phyloP scores from a whole-genome alignment of 2,329 filamentous ascomycete species.

The Hypoxylon sp. region DNA sequence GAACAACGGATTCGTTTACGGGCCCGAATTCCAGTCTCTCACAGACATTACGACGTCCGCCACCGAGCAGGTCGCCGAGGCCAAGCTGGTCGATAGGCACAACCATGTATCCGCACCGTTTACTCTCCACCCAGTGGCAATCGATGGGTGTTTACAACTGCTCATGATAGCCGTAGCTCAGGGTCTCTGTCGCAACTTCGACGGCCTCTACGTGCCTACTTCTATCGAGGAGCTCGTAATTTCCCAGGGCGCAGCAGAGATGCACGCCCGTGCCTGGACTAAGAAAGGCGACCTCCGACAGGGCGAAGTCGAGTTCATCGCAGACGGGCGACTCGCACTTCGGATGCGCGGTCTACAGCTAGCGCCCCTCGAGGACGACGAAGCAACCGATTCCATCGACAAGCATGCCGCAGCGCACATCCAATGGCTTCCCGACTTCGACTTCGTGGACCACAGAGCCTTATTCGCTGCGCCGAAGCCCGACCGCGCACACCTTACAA shows the following conservation, averaged over 20 bases:
- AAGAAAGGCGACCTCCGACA: constrained; percentile 31
- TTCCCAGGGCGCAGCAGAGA: constrained; percentile 31
- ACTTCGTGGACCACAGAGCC: constrained; percentile 48
- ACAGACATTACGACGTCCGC: constrained; percentile 44
- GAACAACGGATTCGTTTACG: constrained; percentile 52
- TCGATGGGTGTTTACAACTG: constrained; percentile 55
- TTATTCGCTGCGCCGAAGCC: constrained; percentile 44
- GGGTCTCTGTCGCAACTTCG: constrained; percentile 44
- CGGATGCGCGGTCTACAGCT: constrained; percentile 44
- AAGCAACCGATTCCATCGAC: constrained; percentile 34
- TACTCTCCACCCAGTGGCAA: constrained; percentile 56
- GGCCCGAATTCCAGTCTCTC: constrained; percentile 51
- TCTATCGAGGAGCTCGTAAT: constrained; percentile 47
- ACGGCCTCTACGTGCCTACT: constrained; percentile 47
- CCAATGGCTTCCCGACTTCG: constrained; percentile 52
- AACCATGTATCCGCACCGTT: constrained; percentile 47
- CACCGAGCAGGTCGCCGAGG: constrained; percentile 40
- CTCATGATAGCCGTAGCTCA: constrained; percentile 45
- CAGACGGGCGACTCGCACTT: constrained; percentile 38
- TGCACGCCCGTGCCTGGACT: constrained; percentile 36
- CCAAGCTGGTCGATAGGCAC: constrained; percentile 38
- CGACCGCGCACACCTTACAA: constrained; percentile 34
- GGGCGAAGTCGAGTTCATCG: constrained; percentile 40
- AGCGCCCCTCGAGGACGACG: constrained; percentile 44
- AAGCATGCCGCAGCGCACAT: constrained; percentile 49